Evolutionary conservation across 1,139 yeast species (phyloP).

Genomic region (Wickerhamomyces sp.): DNA sequence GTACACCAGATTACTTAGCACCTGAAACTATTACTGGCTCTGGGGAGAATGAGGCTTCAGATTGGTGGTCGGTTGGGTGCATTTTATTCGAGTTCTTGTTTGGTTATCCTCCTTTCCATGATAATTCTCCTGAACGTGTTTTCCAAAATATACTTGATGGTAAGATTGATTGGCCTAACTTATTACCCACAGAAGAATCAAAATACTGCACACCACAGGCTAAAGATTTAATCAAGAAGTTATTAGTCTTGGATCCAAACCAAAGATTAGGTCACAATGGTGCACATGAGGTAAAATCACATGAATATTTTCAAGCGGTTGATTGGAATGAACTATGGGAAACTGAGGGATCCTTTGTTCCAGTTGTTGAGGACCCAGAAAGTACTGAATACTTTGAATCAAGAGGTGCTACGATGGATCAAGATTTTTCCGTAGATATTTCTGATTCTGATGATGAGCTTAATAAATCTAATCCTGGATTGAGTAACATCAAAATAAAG

Average conservation of each 20-base stretch:
- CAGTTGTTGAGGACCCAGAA: slow-evolving; percentile 74
- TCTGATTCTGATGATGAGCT: slow-evolving; percentile 30
- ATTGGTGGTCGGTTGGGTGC: slow-evolving; percentile 99
- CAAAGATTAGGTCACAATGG: slow-evolving; percentile 73
- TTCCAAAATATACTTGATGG: slow-evolving; percentile 76
- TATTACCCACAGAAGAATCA: slow-evolving; percentile 44
- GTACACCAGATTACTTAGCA: slow-evolving; percentile 96
- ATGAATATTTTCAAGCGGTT: slow-evolving; percentile 69
- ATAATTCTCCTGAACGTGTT: slow-evolving; percentile 71
- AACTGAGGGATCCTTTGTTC: slow-evolving; percentile 82
- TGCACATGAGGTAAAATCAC: slow-evolving; percentile 70
- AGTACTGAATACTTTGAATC: slow-evolving; percentile 88
- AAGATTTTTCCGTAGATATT: slow-evolving; percentile 52
- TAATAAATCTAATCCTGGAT: not conserved
- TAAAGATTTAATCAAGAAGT: slow-evolving; percentile 60
- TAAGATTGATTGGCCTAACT: slow-evolving; percentile 78
- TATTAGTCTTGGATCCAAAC: slow-evolving; percentile 60
- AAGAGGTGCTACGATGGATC: slow-evolving; percentile 73
- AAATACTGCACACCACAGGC: slow-evolving; percentile 63
- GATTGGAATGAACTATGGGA: slow-evolving; percentile 74
- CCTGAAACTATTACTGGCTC: slow-evolving; percentile 91
- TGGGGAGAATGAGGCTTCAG: slow-evolving; percentile 83
- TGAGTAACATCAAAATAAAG: not conserved
- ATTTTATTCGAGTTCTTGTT: slow-evolving; percentile 86
- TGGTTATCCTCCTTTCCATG: slow-evolving; percentile 96